Conservation (phyloP, 768 basidiomycete genomes). For the Mycena floridula region DNA sequence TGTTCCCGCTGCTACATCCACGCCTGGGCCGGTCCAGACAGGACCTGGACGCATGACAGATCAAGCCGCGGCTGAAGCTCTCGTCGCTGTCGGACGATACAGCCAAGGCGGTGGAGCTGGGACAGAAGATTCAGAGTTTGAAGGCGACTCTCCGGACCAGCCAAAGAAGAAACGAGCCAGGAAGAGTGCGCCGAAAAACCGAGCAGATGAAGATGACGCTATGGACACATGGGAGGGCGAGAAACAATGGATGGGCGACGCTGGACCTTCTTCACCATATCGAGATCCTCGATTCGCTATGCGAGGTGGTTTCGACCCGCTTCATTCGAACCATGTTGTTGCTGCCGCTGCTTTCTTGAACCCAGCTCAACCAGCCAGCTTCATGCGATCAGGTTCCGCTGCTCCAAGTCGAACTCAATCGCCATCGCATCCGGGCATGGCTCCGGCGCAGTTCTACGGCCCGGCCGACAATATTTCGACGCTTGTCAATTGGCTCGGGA, state of each 20-base stretch:
- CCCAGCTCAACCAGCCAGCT: slow-evolving; percentile 42
- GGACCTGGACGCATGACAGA: slow-evolving; percentile 52
- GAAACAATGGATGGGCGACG: not conserved
- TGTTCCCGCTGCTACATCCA: slow-evolving; percentile 65
- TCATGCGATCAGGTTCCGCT: slow-evolving; percentile 57
- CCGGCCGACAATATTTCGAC: slow-evolving; percentile 4
- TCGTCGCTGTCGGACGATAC: slow-evolving; percentile 73
- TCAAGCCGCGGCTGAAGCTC: slow-evolving; percentile 84
- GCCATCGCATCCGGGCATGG: slow-evolving; percentile 52
- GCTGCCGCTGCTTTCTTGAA: slow-evolving; percentile 19
- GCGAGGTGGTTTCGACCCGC: slow-evolving; percentile 3
- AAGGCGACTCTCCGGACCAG: slow-evolving; percentile 31
- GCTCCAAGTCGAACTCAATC: slow-evolving; percentile 73
- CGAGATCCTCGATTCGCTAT: not conserved
- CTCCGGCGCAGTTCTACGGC: slow-evolving; percentile 12
- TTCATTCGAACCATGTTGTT: slow-evolving; percentile 3
- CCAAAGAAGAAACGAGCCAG: slow-evolving; percentile 57
- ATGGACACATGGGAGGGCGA: slow-evolving; percentile 28
- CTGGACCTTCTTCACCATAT: not conserved
- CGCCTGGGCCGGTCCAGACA: not conserved
- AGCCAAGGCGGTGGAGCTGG: slow-evolving; percentile 30
- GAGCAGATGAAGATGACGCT: slow-evolving; percentile 40
- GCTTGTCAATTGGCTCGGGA: slow-evolving; percentile 8
- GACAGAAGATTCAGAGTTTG: slow-evolving; percentile 42
- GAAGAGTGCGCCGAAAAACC: slow-evolving; percentile 14